Conservation (phyloP, 495 filamentous ascomycete species). For the Xylaria palmicola region DNA sequence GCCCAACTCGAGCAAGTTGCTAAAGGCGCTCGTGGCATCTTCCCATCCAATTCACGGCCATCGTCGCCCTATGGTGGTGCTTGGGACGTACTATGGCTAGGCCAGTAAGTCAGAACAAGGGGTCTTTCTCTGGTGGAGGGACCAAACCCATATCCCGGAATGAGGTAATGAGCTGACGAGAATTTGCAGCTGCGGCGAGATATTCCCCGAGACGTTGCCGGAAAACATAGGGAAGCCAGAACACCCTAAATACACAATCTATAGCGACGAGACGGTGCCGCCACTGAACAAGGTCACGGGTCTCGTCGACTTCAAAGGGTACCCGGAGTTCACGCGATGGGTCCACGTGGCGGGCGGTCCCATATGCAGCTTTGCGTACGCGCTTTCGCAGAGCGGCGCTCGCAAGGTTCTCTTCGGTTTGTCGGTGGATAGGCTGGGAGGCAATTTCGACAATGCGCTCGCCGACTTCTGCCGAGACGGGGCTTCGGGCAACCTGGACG, state of each 20-base stretch:
- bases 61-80: conserved; percentile 33
- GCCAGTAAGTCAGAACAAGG: conserved; percentile 24
- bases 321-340: conserved; percentile 45
- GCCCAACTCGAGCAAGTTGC: conserved; percentile 27
- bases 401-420: conserved; percentile 52
- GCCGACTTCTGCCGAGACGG: conserved; percentile 44
- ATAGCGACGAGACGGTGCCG: conserved; percentile 26
- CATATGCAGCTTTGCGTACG: conserved; percentile 57
- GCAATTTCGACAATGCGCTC: conserved; percentile 50
- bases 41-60: neutral
- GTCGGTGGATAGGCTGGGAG: conserved; percentile 35
- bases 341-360: conserved; percentile 44
- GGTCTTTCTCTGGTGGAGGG: neutral
- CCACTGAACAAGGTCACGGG: conserved; percentile 20
- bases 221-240: conserved; percentile 15
- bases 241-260: conserved; percentile 16
- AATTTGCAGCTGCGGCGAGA: conserved; percentile 25
- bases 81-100: conserved; percentile 39
- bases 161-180: neutral
- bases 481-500: conserved; percentile 11
- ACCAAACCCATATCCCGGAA: neutral
- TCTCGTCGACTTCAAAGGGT: conserved; percentile 23
- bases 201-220: conserved; percentile 14
- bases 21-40: conserved; percentile 16
- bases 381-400: conserved; percentile 53